Conservation (phyloP, 805 yeast genomes). For the Lachancea sp. region DNA sequence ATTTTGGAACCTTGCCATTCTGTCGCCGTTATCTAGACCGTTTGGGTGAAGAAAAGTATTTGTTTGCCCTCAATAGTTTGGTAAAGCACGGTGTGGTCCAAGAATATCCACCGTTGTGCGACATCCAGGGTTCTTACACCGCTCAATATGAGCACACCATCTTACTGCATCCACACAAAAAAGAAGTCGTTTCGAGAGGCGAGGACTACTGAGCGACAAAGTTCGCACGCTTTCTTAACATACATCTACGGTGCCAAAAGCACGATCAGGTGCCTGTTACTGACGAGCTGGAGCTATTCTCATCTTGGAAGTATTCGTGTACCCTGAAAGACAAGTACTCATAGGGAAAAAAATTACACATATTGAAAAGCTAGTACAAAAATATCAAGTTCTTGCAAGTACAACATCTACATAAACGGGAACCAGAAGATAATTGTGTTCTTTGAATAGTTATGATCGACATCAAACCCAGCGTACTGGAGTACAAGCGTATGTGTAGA, state of each 20-base stretch:
- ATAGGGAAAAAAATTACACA: no score
- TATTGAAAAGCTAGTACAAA: no score
- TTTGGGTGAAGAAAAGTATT: constrained; percentile 84
- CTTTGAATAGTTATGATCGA: constrained; percentile 42
- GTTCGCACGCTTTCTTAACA: no score
- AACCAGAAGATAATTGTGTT: neutral
- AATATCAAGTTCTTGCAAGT: neutral
- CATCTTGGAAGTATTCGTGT: no score
- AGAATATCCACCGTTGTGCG: constrained; percentile 91
- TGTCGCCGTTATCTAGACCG: constrained; percentile 93
- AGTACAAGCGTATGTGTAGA: constrained; percentile 63
- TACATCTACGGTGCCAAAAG: no score
- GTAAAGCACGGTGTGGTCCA: constrained; percentile 83
- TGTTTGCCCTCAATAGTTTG: constrained; percentile 77
- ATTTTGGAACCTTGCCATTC: constrained; percentile 93
- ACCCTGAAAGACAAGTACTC: no score
- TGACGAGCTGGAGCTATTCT: no score
- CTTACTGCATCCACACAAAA: constrained; percentile 79
- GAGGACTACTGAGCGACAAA: constrained; percentile 64
- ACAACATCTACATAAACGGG: neutral
- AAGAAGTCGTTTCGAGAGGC: constrained; percentile 93
- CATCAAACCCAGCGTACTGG: constrained; percentile 65
- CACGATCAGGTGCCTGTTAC: no score
- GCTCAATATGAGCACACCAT: constrained; percentile 97
- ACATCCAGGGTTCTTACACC: constrained; percentile 77